Evolutionary conservation across 1,284 basidiomycete species (phyloP), one percentile per base, ranked within the genome.

Genomic region (Sporisorium exsertum): DNA sequence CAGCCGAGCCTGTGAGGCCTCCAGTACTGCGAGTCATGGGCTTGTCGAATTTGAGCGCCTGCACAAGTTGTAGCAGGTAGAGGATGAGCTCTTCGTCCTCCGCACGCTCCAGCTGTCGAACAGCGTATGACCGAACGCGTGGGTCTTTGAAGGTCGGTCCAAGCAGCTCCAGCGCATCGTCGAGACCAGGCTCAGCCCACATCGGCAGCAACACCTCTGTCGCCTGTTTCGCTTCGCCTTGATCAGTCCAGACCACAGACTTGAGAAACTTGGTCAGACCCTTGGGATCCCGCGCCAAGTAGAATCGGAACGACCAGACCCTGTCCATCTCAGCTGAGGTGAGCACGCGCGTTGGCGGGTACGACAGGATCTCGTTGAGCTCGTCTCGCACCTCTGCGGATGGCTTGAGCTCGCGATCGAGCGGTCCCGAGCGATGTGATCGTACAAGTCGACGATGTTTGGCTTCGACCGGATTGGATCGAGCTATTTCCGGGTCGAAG

Each of bases 241-340:
- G 90, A 84, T 99, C 97, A 46, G 93, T 90, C 97, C 97, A 99
- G 10, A 95, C 95, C 29, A 99, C 97, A 32, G 94, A 95, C 86
- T 96, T 98, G 67, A 99, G 89, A 87, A 99, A 99, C 86, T 99
- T 99, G 35, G 96, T 99, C 29, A 99, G 89, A 3, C 93, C 94
- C 12, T 88, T 87, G 84, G 94, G 94, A 84, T 95, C 93, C 29
- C 94, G 88, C 0, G 92, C 91, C 16, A 99, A 90, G 78, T 97
- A 99, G 87, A 98, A 99, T 12, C 97, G 91, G 89, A 97, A 99
- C 84, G 97, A 95, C 97, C 97, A 99, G 26, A 99, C 91, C 18
- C 96, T 87, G 78, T 99, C 96, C 85, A 96, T 97, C 87, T 99
- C 96, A 79, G 95, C 92, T 0, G 94, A 91, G 1, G 90, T 93